These are phyloP conservation scores for Linaria vulgaris DNA, from an alignment of 257 asterid species.

Conservation along the genomic window DNA sequence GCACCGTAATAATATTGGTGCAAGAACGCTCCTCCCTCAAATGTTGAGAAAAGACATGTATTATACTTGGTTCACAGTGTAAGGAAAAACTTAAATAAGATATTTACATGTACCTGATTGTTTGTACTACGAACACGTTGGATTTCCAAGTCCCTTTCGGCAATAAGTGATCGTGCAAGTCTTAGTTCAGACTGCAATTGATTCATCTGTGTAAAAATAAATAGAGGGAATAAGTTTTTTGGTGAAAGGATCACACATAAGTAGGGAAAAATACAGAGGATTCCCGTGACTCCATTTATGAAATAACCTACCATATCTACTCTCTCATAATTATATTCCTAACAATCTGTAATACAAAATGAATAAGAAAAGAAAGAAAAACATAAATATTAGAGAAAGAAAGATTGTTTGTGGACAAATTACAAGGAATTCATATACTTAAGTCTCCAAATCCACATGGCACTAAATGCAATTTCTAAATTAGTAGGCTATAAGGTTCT, in stretches of 20 bases:
- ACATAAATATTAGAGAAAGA: not conserved
- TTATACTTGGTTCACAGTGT: not conserved
- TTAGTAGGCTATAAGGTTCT: not conserved
- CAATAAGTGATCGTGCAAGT: slow-evolving; percentile 90
- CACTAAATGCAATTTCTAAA: slow-evolving; percentile 11
- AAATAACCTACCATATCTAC: no score
- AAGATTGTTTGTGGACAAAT: not conserved
- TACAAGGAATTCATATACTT: slow-evolving; percentile 8
- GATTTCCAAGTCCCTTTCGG: slow-evolving; percentile 85
- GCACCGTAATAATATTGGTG: not conserved
- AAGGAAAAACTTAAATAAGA: not conserved
- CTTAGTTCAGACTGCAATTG: slow-evolving; percentile 88
- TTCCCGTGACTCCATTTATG: no score
- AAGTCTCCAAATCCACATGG: not conserved
- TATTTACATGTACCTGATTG: slow-evolving; percentile 57
- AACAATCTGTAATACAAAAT: slow-evolving; percentile 9
- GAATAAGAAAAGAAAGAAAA: not conserved
- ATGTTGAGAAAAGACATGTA: not conserved
- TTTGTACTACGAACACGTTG: slow-evolving; percentile 75
- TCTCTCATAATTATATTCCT: no score
- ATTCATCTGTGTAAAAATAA: no score
- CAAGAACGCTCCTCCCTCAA: not conserved
- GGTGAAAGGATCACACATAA: no score
- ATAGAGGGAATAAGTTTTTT: no score
- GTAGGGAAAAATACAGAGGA: no score